A percentile compares a stretch with the other conserved stretches of the same genome.
Conservation (phyloP, 768 basidiomycete genomes). For the Podaxis carcinomalis region DNA sequence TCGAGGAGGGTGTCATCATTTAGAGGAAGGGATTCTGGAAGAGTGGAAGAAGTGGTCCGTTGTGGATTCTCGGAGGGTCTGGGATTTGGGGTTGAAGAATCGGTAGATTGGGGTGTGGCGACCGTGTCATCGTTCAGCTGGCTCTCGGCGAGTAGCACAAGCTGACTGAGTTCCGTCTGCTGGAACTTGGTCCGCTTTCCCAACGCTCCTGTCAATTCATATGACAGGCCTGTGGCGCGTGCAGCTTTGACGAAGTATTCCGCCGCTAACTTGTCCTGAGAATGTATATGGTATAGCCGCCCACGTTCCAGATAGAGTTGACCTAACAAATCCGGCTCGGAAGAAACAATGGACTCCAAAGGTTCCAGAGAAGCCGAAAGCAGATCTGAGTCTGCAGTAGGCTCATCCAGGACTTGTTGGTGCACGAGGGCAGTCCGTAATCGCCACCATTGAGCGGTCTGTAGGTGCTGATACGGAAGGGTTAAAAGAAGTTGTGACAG, state of each 20-base stretch:
- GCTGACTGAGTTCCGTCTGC: conserved; percentile 76
- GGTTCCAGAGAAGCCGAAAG: conserved; percentile 37
- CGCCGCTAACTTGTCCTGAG: conserved; percentile 73
- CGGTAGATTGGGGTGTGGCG: conserved; percentile 13
- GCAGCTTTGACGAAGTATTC: conserved; percentile 78
- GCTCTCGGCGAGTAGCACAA: conserved; percentile 92
- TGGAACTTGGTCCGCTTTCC: conserved; percentile 96
- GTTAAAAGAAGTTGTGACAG: conserved; percentile 70
- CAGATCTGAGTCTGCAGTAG: conserved; percentile 52
- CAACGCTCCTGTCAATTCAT: conserved; percentile 88
- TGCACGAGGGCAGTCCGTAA: conserved; percentile 72
- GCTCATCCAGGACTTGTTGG: conserved; percentile 80
- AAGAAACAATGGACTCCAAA: conserved; percentile 33
- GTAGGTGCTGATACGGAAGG: conserved; percentile 42
- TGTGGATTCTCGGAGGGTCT: conserved; percentile 11
- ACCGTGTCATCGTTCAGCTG: conserved; percentile 37
- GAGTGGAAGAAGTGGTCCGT: conserved; percentile 12
- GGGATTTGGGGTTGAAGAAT: conserved; percentile 9
- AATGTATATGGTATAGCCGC: conserved; percentile 69
- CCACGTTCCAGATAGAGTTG: conserved; percentile 73
- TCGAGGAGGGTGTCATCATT: conserved; percentile 98
- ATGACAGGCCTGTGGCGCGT: conserved; percentile 72
- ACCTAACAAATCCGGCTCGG: conserved; percentile 63
- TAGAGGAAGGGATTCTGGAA: conserved; percentile 79
- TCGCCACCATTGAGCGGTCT: conserved; percentile 74